Evolutionary conservation across 1,284 basidiomycete species (phyloP), one percentile per base, ranked within the genome.

Genomic region (Salmacisia buchloeana): DNA sequence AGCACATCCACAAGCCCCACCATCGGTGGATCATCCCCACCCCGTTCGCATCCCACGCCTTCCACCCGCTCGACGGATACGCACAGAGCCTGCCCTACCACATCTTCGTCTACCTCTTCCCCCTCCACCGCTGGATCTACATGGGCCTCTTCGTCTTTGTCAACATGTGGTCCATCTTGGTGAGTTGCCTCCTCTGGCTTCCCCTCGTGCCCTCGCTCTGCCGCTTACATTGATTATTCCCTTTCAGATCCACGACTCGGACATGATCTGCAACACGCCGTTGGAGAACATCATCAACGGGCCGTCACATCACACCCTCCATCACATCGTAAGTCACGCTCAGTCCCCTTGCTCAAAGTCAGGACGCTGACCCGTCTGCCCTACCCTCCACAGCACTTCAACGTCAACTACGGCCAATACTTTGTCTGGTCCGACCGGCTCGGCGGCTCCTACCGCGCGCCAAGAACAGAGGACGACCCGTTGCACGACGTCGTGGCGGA

Each of bases 21-120:
- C 94, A 98, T 85, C 96, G 92, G 82, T 98, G 96, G 96, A 85
- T 97, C 72, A 92, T 98, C 63, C 94, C 94, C 5, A 97, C 94
- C 0, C 94, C 94, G 0, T 98, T 91, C 75, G 91, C 96, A 27
- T 94, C 93, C 36, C 89, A 97, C 79, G 94, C 94, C 0, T 98
- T 98, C 87, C 93, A 98, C 82, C 92, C 92, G 0, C 80, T 97
- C 23, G 94, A 98, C 81, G 94, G 94, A 1, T 98, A 91, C 80
- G 80, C 88, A 23, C 96, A 98, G 82, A 94, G 92, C 10, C 80
- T 97, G 4, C 94, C 94, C 1, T 97, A 98, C 81, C 94, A 98
- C 81, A 75, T 94, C 69, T 96, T 94, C 83, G 85, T 91, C 73
- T 92, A 89, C 83, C 46, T 96, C 58, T 93, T 97, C 83, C 94